Evolutionary conservation across 139 green algal genomes (phyloP), one percentile per base, ranked within the genome.

Genomic region (Tetraselmis chui): DNA sequence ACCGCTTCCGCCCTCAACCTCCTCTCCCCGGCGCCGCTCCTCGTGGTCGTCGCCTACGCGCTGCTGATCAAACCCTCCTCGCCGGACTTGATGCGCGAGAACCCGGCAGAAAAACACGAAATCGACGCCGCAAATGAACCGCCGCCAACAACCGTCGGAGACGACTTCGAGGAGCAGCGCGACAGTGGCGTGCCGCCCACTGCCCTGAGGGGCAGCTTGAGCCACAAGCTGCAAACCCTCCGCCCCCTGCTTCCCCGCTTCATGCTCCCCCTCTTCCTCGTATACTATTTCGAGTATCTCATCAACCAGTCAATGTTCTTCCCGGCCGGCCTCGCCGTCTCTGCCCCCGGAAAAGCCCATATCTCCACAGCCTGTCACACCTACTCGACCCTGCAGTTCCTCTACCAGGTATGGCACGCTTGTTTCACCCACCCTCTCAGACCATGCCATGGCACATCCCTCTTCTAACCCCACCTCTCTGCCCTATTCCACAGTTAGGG

Each of bases 291-390:
- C 29, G 79, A 83, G 79, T 83, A 83, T 59, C 25, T 59, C 28
- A 83, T 83, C 79, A 83, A 83, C 59, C 79, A 78, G 29, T 58
- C 79, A 18, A 58, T 83, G 59, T 83, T 83, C 59, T 58, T 83
- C 29, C 79, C 79, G 11, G 22, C 76, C 28, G 79, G 79, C 11
- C 30, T 79, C 28, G 79, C 79, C 28, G 29, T 83, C 45, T 59
- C 74, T 2, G 74, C 74, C 11, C 26, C 74, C 26, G 74, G 74
- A 22, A 28, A 25, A 22, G 23, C 23, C 25, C 74, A 31, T 2
- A 25, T 31, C 5, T 2, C 74, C 2, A 23, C 2, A 22, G 79
- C 79, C 22, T 83, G 79, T 26, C 26, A 27, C 45, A 77, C 59
- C 58, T 83, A 83, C 30, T 28, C 27, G 1, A 29, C 2, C 79